A percentile compares a stretch with the other conserved stretches of the same genome.
These are phyloP conservation scores for Coniella vitis DNA, from an alignment of 2,329 filamentous ascomycete genomes.

Conservation along the genomic window DNA sequence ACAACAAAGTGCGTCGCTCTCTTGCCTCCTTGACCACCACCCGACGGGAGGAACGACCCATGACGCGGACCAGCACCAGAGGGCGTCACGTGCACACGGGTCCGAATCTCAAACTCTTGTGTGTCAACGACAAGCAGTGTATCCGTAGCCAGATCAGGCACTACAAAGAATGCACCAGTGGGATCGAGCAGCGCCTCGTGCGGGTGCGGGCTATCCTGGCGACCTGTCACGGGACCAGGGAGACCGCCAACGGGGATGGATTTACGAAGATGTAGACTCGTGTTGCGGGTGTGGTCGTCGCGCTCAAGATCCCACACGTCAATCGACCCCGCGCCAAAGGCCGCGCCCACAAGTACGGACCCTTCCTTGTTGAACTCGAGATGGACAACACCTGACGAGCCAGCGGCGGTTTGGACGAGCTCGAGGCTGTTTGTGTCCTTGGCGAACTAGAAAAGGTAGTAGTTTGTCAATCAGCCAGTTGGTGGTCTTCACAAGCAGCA, in stretches of 20 bases:
- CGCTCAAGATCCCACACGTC: conserved; percentile 15
- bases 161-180: conserved; percentile 40
- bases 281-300: background rate
- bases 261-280: conserved; percentile 11
- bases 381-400: conserved; percentile 38
- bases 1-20: conserved; percentile 39
- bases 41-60: conserved; percentile 38
- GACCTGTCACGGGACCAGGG: conserved; percentile 18
- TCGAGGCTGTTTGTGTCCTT: conserved; percentile 24
- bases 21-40: conserved; percentile 17
- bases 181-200: conserved; percentile 44
- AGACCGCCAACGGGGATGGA: conserved; percentile 20
- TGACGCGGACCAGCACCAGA: conserved; percentile 43
- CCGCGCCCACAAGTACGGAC: conserved; percentile 32
- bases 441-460: conserved; percentile 24
- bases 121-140: conserved; percentile 39
- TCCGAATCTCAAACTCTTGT: conserved; percentile 32
- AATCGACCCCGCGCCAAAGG: conserved; percentile 7
- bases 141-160: conserved; percentile 45
- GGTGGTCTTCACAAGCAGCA: background rate
- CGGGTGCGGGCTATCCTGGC: conserved; percentile 29
- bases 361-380: conserved; percentile 39
- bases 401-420: conserved; percentile 25
- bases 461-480: background rate
- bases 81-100: conserved; percentile 26